phyloP scores from a whole-genome alignment of 495 filamentous ascomycete genomes.

The Xeromyces bisporus region DNA sequence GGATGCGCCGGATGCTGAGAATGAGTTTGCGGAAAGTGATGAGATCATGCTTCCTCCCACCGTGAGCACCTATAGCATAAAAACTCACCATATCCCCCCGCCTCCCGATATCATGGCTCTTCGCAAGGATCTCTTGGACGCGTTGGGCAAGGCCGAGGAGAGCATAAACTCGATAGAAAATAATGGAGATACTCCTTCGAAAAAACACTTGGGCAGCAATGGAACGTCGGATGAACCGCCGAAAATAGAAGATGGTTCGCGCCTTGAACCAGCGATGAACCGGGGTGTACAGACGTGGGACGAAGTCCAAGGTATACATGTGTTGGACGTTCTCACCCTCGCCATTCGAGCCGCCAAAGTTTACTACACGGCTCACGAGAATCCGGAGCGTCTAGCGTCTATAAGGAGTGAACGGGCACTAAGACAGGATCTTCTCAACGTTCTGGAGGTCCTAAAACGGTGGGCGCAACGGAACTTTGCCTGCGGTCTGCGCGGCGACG shows the following conservation, averaged over 20 bases:
- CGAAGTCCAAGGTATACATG: slow-evolving; percentile 78
- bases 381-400: slow-evolving; percentile 62
- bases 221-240: slow-evolving; percentile 13
- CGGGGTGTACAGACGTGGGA: slow-evolving; percentile 30
- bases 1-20: slow-evolving; percentile 21
- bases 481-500: slow-evolving; percentile 61
- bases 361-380: slow-evolving; percentile 80
- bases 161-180: slow-evolving; percentile 37
- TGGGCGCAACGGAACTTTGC: slow-evolving; percentile 79
- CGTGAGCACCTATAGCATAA: slow-evolving; percentile 85
- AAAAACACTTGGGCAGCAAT: no score
- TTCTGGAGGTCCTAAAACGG: slow-evolving; percentile 77
- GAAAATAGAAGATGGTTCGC: slow-evolving; percentile 17
- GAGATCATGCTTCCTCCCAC: slow-evolving; percentile 80
- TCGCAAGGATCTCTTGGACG: slow-evolving; percentile 51
- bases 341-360: slow-evolving; percentile 88
- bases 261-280: neutral
- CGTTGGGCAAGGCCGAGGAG: slow-evolving; percentile 51
- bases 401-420: slow-evolving; percentile 75
- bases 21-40: slow-evolving; percentile 42
- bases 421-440: slow-evolving; percentile 60
- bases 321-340: slow-evolving; percentile 81
- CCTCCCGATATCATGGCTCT: slow-evolving; percentile 68
- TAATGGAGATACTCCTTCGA: slow-evolving; percentile 15
- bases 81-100: slow-evolving; percentile 68